Percentiles rank a stretch among this genome's conserved stretches.
These are phyloP conservation scores for Aspergillus sp. DNA, from an alignment of 2,329 filamentous ascomycete genomes.

Conservation along the genomic window DNA sequence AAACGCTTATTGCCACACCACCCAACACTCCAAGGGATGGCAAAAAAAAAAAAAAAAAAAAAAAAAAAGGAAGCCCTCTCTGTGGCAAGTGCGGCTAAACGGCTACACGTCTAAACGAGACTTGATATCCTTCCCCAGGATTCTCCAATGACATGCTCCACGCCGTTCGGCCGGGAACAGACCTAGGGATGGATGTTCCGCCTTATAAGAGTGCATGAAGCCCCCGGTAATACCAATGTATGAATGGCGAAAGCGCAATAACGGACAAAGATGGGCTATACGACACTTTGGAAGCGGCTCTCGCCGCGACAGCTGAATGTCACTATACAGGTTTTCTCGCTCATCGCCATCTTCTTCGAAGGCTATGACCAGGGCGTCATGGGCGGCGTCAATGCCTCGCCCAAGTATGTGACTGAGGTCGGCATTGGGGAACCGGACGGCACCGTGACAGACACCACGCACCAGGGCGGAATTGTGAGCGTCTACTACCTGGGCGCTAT, in stretches of 20 bases:
- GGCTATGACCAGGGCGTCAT: constrained; percentile 58
- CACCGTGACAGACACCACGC: constrained; percentile 47
- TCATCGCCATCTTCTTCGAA: constrained; percentile 37
- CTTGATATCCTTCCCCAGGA: too few species aligned
- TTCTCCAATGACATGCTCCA: too few species aligned
- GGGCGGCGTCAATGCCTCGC: constrained; percentile 49
- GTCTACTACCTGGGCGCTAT: constrained; percentile 55
- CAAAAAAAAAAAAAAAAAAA: too few species aligned
- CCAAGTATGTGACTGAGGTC: constrained; percentile 38
- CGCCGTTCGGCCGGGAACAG: too few species aligned
- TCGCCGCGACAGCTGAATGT: constrained; percentile 44
- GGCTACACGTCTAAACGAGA: not conserved
- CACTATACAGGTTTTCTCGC: constrained; percentile 33
- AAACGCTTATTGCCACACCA: too few species aligned
- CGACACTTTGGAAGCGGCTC: constrained; percentile 44
- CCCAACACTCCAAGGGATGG: too few species aligned
- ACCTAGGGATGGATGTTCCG: too few species aligned
- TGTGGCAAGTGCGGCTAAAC: not conserved
- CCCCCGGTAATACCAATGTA: too few species aligned
- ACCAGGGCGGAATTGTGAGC: constrained; percentile 55
- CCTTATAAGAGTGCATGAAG: too few species aligned
- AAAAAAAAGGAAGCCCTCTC: too few species aligned
- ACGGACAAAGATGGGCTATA: constrained; percentile 47
- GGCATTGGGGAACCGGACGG: constrained; percentile 48
- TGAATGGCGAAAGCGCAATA: too few species aligned